These are phyloP conservation scores for Euphrasia confusa DNA, from an alignment of 257 asterid genomes.

Conservation along the genomic window DNA sequence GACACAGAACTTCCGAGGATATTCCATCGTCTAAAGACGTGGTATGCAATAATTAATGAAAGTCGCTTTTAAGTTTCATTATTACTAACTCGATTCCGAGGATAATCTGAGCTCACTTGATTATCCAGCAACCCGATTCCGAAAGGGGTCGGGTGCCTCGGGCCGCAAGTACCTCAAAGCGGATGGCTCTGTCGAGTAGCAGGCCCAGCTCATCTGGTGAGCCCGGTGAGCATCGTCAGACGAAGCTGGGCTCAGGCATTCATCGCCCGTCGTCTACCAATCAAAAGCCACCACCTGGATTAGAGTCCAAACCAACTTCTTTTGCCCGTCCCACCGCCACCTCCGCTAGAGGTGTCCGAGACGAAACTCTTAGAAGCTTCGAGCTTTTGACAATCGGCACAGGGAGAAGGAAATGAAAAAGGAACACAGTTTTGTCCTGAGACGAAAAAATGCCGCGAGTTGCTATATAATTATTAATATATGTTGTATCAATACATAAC, in stretches of 20 bases:
- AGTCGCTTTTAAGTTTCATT: neutral
- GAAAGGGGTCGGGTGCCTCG: slow-evolving; percentile 59
- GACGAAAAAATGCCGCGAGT: neutral
- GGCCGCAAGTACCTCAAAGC: slow-evolving; percentile 55
- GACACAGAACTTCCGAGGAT: slow-evolving; percentile 50
- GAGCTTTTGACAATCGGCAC: slow-evolving; percentile 77
- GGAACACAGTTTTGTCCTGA: slow-evolving; percentile 15
- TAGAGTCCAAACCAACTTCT: slow-evolving; percentile 63
- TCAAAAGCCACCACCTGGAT: slow-evolving; percentile 57
- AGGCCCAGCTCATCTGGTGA: slow-evolving; percentile 76
- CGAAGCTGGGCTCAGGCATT: slow-evolving; percentile 50
- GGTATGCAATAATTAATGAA: slow-evolving; percentile 34
- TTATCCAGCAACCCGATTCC: slow-evolving; percentile 53
- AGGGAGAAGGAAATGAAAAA: slow-evolving; percentile 56
- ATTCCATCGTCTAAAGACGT: slow-evolving; percentile 58
- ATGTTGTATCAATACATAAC: neutral
- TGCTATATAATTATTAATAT: neutral
- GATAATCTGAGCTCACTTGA: neutral
- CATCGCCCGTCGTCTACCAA: slow-evolving; percentile 43
- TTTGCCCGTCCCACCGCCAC: slow-evolving; percentile 47
- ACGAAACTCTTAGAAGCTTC: slow-evolving; percentile 72
- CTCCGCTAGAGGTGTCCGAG: slow-evolving; percentile 58
- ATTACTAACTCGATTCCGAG: too few species aligned
- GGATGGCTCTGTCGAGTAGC: slow-evolving; percentile 58
- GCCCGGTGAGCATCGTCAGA: slow-evolving; percentile 45